Base-by-base conservation (phyloP, 805 yeast genomes). In the Teunomyces gatunensis region DNA sequence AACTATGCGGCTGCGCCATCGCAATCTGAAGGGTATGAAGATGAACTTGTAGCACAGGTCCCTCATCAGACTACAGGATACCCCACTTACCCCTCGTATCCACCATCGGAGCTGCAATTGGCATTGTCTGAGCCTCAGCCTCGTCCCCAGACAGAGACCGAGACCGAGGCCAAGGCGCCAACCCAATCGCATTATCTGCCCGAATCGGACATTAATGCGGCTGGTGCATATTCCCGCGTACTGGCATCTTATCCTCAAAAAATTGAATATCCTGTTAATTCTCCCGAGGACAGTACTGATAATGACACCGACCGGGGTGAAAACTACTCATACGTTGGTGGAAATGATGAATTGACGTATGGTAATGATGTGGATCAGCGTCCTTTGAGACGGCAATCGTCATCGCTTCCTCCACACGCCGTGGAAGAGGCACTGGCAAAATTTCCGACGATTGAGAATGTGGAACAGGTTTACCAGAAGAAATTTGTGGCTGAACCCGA, bases 401-500 rank as follows among this genome's bases (percentile, higher is more conserved):
- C 54, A 4, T 21, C 51, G 6, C 39, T 53, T 33, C 48, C 53
- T 2, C 40, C 42, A n/a, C 40, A 48, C 39, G 56, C 56, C 1
- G 54, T 53, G 7, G 56, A 53, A 34, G 45, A 35, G 13, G 56
- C 56, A 11, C 42, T 34, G 17, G 44, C 47, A 12, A 37, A 46
- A 15, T 52, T 55, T 25, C 59, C 58, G 12, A 39, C 56, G 34
- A 40, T 62, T 13, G 60, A 54, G n/a, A 28, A 23, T n/a, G 45
- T 46, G 18, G 51, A 52, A 13, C 42, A 50, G 41, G 43, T 52
- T 17, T 37, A 47, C 39, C 34, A 27, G n/a, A 39, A 35, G 29
- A 55, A 51, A 48, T 54, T 10, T 45, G 48, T 45, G 36, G 48
- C 61, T 11, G 75, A 69, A 51, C 75, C 75, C 6, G 74, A 68